Percentiles rank a stretch among this genome's conserved stretches.
Evolutionary conservation across 2,329 filamentous ascomycete genomes (phyloP).

Genomic region (Sporothrix pallida): DNA sequence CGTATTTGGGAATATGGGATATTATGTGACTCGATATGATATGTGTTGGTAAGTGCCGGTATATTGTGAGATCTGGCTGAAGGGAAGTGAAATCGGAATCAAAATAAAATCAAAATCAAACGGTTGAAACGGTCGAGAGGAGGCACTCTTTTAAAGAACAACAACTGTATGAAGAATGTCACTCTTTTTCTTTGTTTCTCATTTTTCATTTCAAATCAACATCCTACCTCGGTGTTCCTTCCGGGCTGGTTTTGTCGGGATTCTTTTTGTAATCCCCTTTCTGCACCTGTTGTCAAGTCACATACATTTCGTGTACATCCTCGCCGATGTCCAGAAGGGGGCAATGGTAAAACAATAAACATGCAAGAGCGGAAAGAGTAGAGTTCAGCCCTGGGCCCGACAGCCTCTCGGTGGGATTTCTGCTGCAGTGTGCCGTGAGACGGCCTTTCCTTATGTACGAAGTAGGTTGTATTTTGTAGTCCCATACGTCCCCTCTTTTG

Average conservation of each 20-base stretch:
- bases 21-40: too few species aligned
- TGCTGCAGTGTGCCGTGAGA: background rate
- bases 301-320: background rate
- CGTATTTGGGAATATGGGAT: too few species aligned
- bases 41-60: too few species aligned
- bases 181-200: too few species aligned
- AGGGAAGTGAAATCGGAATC: too few species aligned
- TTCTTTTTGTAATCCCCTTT: background rate
- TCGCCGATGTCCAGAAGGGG: background rate
- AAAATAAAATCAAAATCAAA: too few species aligned
- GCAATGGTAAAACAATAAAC: background rate
- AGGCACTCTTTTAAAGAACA: too few species aligned
- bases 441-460: background rate
- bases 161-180: too few species aligned
- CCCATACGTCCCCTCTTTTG: background rate
- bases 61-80: too few species aligned
- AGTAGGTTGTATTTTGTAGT: too few species aligned
- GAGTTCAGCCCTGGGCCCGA: background rate
- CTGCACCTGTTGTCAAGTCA: background rate
- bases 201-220: background rate
- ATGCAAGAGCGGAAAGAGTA: background rate
- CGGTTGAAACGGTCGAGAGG: too few species aligned
- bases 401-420: slow-evolving; percentile 9
- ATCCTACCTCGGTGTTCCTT: background rate
- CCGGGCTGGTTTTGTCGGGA: background rate